These are phyloP conservation scores for Skeletonema tropicum DNA, from an alignment of 108 stramenopile species.

Conservation along the genomic window DNA sequence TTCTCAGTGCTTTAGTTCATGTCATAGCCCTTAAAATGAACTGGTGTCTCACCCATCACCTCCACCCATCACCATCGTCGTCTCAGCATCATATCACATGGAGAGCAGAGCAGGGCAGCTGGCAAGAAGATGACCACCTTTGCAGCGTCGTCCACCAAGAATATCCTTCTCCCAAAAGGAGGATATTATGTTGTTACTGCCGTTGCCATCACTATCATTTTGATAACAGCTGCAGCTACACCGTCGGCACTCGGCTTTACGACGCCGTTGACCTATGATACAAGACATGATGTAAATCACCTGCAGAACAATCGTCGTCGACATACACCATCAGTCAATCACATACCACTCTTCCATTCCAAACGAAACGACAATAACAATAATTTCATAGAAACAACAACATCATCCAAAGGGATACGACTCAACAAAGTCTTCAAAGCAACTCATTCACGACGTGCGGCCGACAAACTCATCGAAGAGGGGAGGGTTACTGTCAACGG, in stretches of 20 bases:
- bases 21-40: no score
- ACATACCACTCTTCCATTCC: not conserved
- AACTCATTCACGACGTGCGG: slow-evolving; percentile 74
- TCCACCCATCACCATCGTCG: no score
- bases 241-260: not conserved
- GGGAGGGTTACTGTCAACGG: slow-evolving; percentile 77
- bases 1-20: no score
- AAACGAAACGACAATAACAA: not conserved
- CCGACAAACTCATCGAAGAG: slow-evolving; percentile 65
- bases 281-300: no score
- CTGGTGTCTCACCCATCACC: no score
- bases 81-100: no score
- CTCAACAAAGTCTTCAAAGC: slow-evolving; percentile 85
- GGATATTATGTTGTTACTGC: not conserved
- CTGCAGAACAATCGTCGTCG: not conserved
- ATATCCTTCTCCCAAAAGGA: not conserved
- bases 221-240: not conserved
- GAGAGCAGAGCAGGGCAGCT: not conserved
- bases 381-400: not conserved
- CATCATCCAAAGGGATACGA: slow-evolving; percentile 45
- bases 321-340: not conserved
- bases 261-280: no score
- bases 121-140: no score
- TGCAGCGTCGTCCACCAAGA: not conserved
- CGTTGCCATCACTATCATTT: not conserved